Percentiles rank a stretch among this genome's conserved stretches.
Conservation (phyloP, 306 rosid species). For the Datisca glomerata region DNA sequence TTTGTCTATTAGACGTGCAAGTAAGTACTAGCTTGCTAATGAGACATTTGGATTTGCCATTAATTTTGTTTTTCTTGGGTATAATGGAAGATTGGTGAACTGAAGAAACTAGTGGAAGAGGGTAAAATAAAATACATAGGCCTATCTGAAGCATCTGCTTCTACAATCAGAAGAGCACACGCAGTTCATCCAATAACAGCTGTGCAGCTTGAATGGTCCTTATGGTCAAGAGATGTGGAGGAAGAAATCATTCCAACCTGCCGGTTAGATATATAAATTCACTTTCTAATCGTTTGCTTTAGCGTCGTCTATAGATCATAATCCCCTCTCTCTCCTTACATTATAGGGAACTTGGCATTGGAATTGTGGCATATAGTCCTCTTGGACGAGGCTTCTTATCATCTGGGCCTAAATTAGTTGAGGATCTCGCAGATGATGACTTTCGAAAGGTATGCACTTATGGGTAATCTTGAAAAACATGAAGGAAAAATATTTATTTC, state of each 20-base stretch:
- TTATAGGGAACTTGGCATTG: constrained; percentile 51
- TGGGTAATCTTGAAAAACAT: neutral
- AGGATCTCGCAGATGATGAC: constrained; percentile 18
- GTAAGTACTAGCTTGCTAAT: too few relatives aligned
- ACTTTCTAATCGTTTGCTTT: neutral
- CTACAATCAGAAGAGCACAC: constrained; percentile 76
- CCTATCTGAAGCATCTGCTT: constrained; percentile 60
- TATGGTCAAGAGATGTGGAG: constrained; percentile 61
- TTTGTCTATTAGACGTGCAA: too few relatives aligned
- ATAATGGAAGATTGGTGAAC: constrained; percentile 45
- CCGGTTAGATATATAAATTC: constrained; percentile 24
- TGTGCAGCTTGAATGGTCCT: constrained; percentile 63
- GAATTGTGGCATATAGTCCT: constrained; percentile 55
- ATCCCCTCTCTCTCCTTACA: too few relatives aligned
- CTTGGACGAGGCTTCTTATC: constrained; percentile 61
- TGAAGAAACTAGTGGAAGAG: constrained; percentile 51
- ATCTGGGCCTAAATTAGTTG: constrained; percentile 30
- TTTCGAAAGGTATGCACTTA: constrained; percentile 32
- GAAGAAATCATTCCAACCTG: constrained; percentile 60
- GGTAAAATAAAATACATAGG: constrained; percentile 62
- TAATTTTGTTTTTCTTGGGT: too few relatives aligned
- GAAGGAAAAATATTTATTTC: too few relatives aligned
- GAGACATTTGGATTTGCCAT: too few relatives aligned
- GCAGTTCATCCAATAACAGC: constrained; percentile 65
- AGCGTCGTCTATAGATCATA: too few relatives aligned